Percentiles rank a stretch among this genome's conserved stretches.
Conservation (phyloP, 345 rosid species). For the Camelina sativa region DNA sequence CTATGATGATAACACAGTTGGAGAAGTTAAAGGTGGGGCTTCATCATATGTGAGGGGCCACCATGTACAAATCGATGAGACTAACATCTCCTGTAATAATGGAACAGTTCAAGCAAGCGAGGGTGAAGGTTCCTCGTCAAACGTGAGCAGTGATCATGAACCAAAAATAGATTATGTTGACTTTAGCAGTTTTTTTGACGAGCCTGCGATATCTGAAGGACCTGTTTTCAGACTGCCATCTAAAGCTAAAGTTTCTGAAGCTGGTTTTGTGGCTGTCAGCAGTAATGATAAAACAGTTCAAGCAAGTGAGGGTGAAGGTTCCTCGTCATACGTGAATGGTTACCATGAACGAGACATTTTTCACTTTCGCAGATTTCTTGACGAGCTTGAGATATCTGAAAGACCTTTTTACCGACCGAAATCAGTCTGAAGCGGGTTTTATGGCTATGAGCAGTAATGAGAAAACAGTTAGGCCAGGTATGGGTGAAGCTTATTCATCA, state of each 20-base stretch:
- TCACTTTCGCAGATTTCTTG: conserved; percentile 79
- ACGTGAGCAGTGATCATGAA: not conserved
- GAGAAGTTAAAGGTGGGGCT: conserved; percentile 55
- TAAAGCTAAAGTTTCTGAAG: not conserved
- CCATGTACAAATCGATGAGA: conserved; percentile 50
- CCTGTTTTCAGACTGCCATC: not conserved
- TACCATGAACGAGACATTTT: conserved; percentile 57
- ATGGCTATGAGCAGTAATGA: conserved; percentile 34
- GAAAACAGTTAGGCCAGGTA: conserved; percentile 32
- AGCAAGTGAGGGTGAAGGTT: conserved; percentile 51
- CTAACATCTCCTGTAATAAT: not conserved
- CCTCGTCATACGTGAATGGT: conserved; percentile 50
- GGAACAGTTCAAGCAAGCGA: not conserved
- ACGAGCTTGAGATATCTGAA: conserved; percentile 68
- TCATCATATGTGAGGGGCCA: conserved; percentile 50
- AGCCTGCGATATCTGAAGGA: not conserved
- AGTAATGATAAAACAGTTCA: conserved; percentile 30
- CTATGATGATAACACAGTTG: conserved; percentile 36
- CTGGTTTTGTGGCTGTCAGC: not conserved
- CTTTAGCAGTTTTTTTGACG: not conserved
- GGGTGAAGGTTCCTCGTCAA: not conserved
- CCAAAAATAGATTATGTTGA: not conserved
- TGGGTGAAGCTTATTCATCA: conserved; percentile 50
- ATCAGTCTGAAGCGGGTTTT: conserved; percentile 54
- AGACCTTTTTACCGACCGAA: conserved; percentile 63